phyloP scores from a whole-genome alignment of 2,329 filamentous ascomycete genomes.

The Daldinia eschscholtzii region DNA sequence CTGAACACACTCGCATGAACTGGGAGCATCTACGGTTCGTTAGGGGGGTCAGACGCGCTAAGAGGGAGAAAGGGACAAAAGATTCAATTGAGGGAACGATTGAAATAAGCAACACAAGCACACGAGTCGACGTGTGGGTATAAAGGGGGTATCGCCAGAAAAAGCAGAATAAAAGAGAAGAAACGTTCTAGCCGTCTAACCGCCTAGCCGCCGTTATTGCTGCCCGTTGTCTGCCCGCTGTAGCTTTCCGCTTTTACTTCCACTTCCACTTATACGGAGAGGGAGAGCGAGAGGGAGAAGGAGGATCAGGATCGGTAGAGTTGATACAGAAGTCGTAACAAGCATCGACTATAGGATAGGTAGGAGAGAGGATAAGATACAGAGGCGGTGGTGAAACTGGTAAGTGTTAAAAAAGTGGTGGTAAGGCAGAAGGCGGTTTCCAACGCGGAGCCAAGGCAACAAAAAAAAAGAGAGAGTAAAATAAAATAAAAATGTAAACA shows the following conservation, averaged over 20 bases:
- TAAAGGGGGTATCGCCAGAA: constrained; percentile 50
- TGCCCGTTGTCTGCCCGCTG: constrained; percentile 3
- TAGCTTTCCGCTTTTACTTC: constrained; percentile 25
- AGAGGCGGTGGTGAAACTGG: constrained; percentile 9
- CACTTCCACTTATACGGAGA: constrained; percentile 21
- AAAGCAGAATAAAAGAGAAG: constrained; percentile 34
- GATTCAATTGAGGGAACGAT: constrained; percentile 45
- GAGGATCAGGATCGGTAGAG: constrained; percentile 12
- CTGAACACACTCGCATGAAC: constrained; percentile 31
- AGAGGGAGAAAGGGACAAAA: constrained; percentile 37
- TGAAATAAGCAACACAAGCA: constrained; percentile 49
- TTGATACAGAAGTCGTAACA: constrained; percentile 31
- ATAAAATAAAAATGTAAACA: constrained; percentile 8
- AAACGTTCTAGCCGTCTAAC: constrained; percentile 25
- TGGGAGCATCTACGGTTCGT: constrained; percentile 34
- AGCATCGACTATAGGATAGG: constrained; percentile 22
- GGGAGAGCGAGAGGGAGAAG: constrained; percentile 3
- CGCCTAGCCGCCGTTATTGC: constrained; percentile 11
- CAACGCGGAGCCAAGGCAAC: constrained; percentile 11
- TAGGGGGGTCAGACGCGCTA: constrained; percentile 26
- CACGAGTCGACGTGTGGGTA: constrained; percentile 49
- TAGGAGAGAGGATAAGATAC: background rate
- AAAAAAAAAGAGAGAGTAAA: background rate
- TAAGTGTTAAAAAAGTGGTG: background rate
- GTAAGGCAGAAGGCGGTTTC: constrained; percentile 17